These are phyloP conservation scores for Leucocoprinus sp. DNA, from an alignment of 768 basidiomycete genomes.

Conservation along the genomic window DNA sequence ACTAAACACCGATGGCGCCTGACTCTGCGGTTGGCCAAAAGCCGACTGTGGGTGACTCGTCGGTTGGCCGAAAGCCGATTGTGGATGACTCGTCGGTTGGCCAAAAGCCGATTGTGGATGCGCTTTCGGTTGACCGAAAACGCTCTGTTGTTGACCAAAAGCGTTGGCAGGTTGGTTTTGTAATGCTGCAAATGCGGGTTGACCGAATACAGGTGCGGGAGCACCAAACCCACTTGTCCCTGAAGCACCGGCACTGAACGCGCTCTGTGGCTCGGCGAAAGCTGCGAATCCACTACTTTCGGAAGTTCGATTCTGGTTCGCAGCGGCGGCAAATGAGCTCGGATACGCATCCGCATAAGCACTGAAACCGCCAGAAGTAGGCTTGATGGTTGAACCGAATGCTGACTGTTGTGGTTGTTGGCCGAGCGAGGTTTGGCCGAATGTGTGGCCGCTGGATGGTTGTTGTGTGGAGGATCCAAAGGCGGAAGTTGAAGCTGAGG, in stretches of 20 bases:
- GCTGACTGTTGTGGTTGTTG: conserved; percentile 25
- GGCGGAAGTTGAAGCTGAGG: conserved; percentile 13
- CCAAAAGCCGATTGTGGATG: conserved; percentile 14
- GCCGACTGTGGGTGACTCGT: conserved; percentile 3
- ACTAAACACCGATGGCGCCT: not conserved
- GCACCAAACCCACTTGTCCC: conserved; percentile 17
- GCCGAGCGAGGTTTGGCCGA: conserved; percentile 24
- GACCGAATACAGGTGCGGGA: conserved; percentile 15
- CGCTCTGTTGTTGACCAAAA: conserved; percentile 18
- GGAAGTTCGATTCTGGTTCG: conserved; percentile 9
- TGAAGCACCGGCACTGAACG: conserved; percentile 29
- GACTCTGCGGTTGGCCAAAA: conserved; percentile 5
- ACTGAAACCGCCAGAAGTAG: conserved; percentile 44
- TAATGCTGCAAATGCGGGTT: conserved; percentile 6
- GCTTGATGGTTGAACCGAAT: conserved; percentile 40
- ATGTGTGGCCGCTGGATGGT: conserved; percentile 17
- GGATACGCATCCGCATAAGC: conserved; percentile 29
- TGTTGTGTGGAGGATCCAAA: conserved; percentile 16
- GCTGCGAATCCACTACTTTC: conserved; percentile 30
- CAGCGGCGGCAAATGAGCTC: conserved; percentile 23
- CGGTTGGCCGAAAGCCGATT: conserved; percentile 17
- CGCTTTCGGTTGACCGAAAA: not conserved
- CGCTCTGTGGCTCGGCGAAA: conserved; percentile 39
- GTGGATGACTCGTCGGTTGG: conserved; percentile 4
- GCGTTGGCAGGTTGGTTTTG: conserved; percentile 14